These are phyloP conservation scores for Entonaema liquescens DNA, from an alignment of 495 filamentous ascomycete species.

Conservation along the genomic window DNA sequence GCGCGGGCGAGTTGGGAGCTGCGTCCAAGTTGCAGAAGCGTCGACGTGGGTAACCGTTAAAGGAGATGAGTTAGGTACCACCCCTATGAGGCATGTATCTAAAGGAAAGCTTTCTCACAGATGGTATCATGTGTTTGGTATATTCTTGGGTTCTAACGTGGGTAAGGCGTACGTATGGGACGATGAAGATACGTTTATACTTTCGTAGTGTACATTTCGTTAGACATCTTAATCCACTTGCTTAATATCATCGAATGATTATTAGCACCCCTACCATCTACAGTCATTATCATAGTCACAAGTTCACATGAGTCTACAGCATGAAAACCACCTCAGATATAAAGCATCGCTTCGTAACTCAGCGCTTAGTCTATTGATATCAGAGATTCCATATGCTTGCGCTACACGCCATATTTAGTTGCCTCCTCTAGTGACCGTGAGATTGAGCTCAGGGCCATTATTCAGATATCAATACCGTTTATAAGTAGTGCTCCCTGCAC, in stretches of 20 bases:
- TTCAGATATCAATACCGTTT: not conserved
- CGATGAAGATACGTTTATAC: not conserved
- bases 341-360: not conserved
- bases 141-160: not conserved
- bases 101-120: too few species aligned
- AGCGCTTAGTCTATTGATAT: not conserved
- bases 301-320: not conserved
- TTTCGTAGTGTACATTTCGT: not conserved
- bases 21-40: slow-evolving; percentile 25
- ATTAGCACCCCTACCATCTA: not conserved
- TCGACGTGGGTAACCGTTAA: not conserved
- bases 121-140: not conserved
- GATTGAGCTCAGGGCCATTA: not conserved
- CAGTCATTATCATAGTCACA: not conserved
- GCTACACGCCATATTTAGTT: not conserved
- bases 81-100: not conserved
- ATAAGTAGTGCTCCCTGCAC: not conserved
- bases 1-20: slow-evolving; percentile 28
- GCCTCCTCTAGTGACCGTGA: not conserved
- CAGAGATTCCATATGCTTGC: not conserved
- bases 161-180: not conserved
- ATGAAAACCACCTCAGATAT: not conserved
- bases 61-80: not conserved
- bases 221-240: not conserved
- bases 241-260: not conserved